These are phyloP conservation scores for Globomyces sp. DNA, from an alignment of 371 early-diverging fungal genomes.

Conservation along the genomic window DNA sequence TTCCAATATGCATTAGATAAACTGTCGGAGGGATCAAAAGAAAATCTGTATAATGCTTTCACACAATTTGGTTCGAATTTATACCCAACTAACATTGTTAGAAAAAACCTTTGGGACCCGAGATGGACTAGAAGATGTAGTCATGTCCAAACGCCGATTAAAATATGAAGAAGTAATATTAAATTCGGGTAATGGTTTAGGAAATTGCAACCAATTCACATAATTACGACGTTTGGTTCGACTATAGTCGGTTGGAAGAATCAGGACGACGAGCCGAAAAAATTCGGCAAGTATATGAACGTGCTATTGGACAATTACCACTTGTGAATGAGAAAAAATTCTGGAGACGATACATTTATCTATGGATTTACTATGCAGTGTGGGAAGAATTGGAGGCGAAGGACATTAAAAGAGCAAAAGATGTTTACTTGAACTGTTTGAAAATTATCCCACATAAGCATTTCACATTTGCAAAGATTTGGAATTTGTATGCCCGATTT, in stretches of 20 bases:
- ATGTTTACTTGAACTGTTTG: constrained; percentile 83
- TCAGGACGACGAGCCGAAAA: constrained; percentile 67
- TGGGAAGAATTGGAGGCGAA: constrained; percentile 89
- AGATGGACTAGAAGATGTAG: constrained; percentile 86
- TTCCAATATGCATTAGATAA: constrained; percentile 91
- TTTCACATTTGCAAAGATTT: constrained; percentile 96
- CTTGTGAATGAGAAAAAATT: constrained; percentile 80
- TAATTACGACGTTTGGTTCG: constrained; percentile 96
- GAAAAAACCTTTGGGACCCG: constrained; percentile 93
- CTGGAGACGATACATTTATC: constrained; percentile 95
- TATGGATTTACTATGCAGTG: constrained; percentile 97
- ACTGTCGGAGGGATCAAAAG: constrained; percentile 72
- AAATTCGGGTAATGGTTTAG: constrained; percentile 11
- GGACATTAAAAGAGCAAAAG: constrained; percentile 77
- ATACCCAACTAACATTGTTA: constrained; percentile 73
- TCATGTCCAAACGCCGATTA: constrained; percentile 78
- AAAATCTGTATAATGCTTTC: constrained; percentile 79
- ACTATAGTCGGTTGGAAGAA: constrained; percentile 88
- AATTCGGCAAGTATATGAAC: constrained; percentile 91
- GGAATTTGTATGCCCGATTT: constrained; percentile 90
- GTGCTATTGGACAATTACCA: constrained; percentile 90
- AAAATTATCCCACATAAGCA: constrained; percentile 86
- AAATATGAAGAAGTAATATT: constrained; percentile 77
- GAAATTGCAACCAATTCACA: constrained; percentile 73
- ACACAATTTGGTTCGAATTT: neutral